Conservation (phyloP, 2,329 filamentous ascomycete genomes). For the Clarireedia sp. region DNA sequence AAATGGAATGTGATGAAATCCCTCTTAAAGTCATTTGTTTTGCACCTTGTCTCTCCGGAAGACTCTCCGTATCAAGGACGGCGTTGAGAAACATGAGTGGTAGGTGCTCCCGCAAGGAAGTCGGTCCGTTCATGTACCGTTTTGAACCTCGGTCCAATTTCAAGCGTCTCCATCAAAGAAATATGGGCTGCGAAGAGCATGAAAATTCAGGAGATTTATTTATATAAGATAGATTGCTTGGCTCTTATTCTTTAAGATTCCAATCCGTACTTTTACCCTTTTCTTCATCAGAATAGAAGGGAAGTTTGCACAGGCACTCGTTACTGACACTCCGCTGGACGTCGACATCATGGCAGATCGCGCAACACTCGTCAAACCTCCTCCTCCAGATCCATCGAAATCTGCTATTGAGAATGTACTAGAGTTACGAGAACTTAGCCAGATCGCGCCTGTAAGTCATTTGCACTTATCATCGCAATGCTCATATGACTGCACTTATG, state of each 20-base stretch:
- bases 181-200: neutral
- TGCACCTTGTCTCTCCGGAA: too few relatives aligned
- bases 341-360: slow-evolving; percentile 24
- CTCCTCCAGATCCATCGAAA: slow-evolving; percentile 62
- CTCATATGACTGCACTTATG: slow-evolving; percentile 5
- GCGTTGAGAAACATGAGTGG: neutral
- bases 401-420: slow-evolving; percentile 83
- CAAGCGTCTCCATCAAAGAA: neutral
- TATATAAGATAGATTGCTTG: neutral
- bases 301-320: neutral
- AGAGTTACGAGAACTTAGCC: slow-evolving; percentile 71
- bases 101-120: neutral
- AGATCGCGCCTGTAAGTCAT: slow-evolving; percentile 62
- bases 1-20: too few relatives aligned
- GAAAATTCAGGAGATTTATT: neutral
- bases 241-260: neutral
- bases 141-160: neutral
- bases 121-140: too few relatives aligned
- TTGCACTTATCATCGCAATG: neutral
- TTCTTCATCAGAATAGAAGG: neutral
- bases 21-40: too few relatives aligned
- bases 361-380: slow-evolving; percentile 65
- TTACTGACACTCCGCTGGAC: neutral
- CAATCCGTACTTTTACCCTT: neutral
- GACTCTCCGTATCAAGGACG: neutral